phyloP scores from a whole-genome alignment of 139 green algal genomes.

The Chlamydomonas incerta region DNA sequence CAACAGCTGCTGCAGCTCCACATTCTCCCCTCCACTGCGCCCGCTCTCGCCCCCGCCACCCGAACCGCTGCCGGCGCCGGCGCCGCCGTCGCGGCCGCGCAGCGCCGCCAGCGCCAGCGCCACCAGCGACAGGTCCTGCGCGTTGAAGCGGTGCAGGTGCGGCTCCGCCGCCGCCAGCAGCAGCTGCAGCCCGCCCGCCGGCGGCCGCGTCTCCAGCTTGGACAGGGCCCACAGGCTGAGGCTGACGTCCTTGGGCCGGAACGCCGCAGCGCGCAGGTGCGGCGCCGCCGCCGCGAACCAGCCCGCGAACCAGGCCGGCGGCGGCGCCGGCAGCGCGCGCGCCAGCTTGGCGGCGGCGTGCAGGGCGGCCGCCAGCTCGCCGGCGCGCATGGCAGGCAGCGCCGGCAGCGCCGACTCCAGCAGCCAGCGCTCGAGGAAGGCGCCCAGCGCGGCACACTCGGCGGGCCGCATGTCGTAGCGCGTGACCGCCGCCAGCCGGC shows the following conservation, averaged over 20 bases:
- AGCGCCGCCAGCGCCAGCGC: conserved; percentile 25
- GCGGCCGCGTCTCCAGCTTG: conserved; percentile 19
- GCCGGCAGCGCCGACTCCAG: neutral
- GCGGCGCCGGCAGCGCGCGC: neutral
- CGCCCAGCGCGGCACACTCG: neutral
- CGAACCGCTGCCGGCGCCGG: neutral
- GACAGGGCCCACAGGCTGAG: conserved; percentile 18
- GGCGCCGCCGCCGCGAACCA: conserved; percentile 33
- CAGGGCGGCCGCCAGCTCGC: neutral
- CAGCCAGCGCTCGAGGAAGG: conserved; percentile 34
- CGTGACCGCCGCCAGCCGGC: neutral
- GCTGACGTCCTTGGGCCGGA: conserved; percentile 16
- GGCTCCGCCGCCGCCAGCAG: conserved; percentile 34
- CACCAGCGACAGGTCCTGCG: conserved; percentile 18
- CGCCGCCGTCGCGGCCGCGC: neutral
- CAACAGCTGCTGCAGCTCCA: too few relatives aligned
- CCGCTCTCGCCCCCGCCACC: too few relatives aligned
- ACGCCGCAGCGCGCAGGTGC: neutral
- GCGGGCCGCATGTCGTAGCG: conserved; percentile 30
- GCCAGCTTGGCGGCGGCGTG: conserved; percentile 16
- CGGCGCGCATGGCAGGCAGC: neutral
- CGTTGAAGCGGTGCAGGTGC: conserved; percentile 29
- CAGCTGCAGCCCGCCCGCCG: conserved; percentile 17
- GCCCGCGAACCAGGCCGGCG: neutral
- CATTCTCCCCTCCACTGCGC: too few relatives aligned